Base-by-base conservation (phyloP, 352 stramenopile genomes). In the Peronospora tabacina region DNA sequence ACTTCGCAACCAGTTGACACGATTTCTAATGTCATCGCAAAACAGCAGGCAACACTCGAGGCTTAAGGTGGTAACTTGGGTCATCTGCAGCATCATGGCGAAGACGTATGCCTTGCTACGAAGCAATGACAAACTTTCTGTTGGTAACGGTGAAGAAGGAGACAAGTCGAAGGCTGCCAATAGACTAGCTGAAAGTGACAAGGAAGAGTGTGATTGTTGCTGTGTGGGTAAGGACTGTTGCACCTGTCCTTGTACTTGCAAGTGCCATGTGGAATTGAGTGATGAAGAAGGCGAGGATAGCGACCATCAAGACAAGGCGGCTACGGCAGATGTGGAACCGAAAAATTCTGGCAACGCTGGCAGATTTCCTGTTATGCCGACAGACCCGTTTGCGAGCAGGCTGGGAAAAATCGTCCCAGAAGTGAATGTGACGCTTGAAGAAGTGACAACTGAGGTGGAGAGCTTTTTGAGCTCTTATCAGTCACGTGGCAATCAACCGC, bases 41-140 rank as follows among this genome's bases (percentile, higher is more conserved):
- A 87, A 85, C 47, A 88, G 77, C 55, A 81, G 70, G 35, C 72
- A 94, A 42, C 73, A 90, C 34, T 90, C 82, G 22, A 73, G 82
- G 7, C 70, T 90, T 17, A 91, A 89, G 37, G 80, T 91, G 0
- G 73, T 94, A 17, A 89, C 82, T 44, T 94, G 80, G 80, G 82
- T 94, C 9, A 61, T 94, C 20, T 94, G 80, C 20, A 82, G 80
- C 10, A 72, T 94, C 20, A 82, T 94, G 46, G 82, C 82, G 3
- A 94, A 94, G 57, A 88, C 85, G 28, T 82, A 90, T 42, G 71
- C 74, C 8, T 44, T 94, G 30, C 50, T 94, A 30, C 44, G 81
- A 35, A 74, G 75, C 7, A 73, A 87, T 34, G 81, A 91, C 44
- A 86, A 85, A 44, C 39, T 89, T 5, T 76, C 75, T 0, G 65